Conservation (phyloP, 352 stramenopile genomes). For the Pythium insidiosum region DNA sequence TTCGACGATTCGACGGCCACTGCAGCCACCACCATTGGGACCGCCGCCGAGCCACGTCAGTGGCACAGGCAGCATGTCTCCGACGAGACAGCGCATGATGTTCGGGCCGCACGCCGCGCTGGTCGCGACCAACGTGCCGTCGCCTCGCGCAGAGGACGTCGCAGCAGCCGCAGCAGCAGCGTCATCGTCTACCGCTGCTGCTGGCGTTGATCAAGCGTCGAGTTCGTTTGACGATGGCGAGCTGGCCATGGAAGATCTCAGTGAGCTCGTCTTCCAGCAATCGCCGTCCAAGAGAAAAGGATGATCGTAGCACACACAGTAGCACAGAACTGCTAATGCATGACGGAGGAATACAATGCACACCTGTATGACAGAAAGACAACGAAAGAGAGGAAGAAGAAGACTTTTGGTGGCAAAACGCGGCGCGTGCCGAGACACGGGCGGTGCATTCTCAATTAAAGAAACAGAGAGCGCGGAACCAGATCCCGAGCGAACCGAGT, state of each 20-base stretch:
- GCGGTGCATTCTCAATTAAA: too few relatives aligned
- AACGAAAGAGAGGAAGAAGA: too few relatives aligned
- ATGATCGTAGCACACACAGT: neutral
- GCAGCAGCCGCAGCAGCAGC: conserved; percentile 4
- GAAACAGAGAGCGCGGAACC: too few relatives aligned
- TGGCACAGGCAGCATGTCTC: conserved; percentile 23
- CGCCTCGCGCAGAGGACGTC: conserved; percentile 38
- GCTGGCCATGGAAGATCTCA: neutral
- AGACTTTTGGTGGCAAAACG: too few relatives aligned
- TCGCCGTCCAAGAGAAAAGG: neutral
- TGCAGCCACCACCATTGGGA: neutral
- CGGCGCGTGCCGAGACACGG: too few relatives aligned
- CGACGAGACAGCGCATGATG: conserved; percentile 42
- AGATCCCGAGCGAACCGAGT: too few relatives aligned
- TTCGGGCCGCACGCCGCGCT: conserved; percentile 9
- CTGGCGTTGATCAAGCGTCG: neutral
- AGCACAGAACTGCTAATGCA: too few relatives aligned
- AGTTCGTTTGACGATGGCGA: neutral
- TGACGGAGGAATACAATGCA: too few relatives aligned
- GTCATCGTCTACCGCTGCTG: neutral
- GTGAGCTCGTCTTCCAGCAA: neutral
- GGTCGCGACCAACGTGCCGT: conserved; percentile 14
- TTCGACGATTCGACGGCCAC: neutral
- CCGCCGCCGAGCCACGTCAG: neutral
- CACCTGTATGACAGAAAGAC: too few relatives aligned